Evolutionary conservation across 2,329 filamentous ascomycete species (phyloP).

Genomic region (Pseudopyricularia javanii): DNA sequence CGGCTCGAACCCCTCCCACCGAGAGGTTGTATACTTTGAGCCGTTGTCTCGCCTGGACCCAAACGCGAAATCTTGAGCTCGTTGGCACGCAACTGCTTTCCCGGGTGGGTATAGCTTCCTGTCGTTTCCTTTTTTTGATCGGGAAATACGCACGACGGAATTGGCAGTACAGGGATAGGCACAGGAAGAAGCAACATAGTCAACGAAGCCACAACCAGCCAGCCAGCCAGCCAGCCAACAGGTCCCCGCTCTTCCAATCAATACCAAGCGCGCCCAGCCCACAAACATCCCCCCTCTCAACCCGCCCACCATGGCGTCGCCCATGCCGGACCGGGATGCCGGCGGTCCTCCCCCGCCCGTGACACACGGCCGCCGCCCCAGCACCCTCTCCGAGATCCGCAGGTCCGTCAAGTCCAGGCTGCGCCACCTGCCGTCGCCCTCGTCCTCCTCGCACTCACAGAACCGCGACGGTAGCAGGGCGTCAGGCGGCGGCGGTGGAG

Average conservation of each 20-base stretch:
- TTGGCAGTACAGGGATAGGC: no score
- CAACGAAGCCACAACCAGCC: background rate
- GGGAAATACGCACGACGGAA: no score
- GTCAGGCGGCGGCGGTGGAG: background rate
- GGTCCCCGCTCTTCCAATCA: no score
- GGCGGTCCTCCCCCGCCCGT: background rate
- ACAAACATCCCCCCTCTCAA: background rate
- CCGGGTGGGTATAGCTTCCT: no score
- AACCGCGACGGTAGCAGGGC: conserved; percentile 26
- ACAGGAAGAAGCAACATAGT: background rate
- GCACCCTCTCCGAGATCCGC: conserved; percentile 39
- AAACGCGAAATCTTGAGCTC: no score
- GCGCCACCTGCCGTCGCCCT: conserved; percentile 26
- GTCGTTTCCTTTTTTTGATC: no score
- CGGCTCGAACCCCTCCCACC: no score
- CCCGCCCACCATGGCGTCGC: background rate
- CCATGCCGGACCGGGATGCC: background rate
- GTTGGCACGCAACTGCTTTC: no score
- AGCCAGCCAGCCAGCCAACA: no score
- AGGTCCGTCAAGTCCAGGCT: conserved; percentile 41
- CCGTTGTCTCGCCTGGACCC: no score
- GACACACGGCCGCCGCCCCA: background rate
- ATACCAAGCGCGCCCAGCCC: background rate
- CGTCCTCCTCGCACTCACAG: conserved; percentile 14
- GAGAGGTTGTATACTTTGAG: no score